A percentile compares a stretch with the other conserved stretches of the same genome.
These are phyloP conservation scores for Fusarium armeniacum DNA, from an alignment of 2,329 filamentous ascomycete genomes.

Conservation along the genomic window DNA sequence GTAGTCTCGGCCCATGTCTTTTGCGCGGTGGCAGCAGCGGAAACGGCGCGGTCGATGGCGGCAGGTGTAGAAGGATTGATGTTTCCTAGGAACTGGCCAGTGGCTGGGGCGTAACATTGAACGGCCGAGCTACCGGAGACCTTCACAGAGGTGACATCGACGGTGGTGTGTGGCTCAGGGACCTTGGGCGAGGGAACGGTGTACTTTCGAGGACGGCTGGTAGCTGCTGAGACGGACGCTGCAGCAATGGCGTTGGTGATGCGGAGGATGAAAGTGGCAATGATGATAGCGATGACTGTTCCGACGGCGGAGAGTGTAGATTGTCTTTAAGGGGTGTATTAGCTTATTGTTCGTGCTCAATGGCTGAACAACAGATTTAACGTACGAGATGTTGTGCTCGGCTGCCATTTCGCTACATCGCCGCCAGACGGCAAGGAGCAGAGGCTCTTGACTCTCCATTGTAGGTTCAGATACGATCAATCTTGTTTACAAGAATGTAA, in stretches of 20 bases:
- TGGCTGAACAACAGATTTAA: conserved; percentile 10
- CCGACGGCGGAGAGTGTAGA: conserved; percentile 49
- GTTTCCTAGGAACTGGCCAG: conserved; percentile 83
- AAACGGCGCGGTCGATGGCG: conserved; percentile 83
- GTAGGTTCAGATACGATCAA: conserved; percentile 1
- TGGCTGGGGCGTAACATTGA: conserved; percentile 91
- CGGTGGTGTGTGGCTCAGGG: conserved; percentile 68
- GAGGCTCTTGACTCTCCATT: conserved; percentile 43
- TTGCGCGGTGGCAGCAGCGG: conserved; percentile 81
- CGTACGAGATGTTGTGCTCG: conserved; percentile 49
- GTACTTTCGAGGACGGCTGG: conserved; percentile 67
- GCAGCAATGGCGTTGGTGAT: conserved; percentile 44
- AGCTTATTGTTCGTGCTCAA: conserved; percentile 21
- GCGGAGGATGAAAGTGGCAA: conserved; percentile 53
- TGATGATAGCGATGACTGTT: conserved; percentile 50
- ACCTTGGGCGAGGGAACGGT: conserved; percentile 72
- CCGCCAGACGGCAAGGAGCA: conserved; percentile 41
- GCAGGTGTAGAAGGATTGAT: conserved; percentile 82
- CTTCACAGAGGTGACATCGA: conserved; percentile 74
- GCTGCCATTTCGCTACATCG: conserved; percentile 41
- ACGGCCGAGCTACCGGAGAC: conserved; percentile 76
- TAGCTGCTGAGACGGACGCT: conserved; percentile 48
- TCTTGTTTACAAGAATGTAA: neutral
- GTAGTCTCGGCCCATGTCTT: conserved; percentile 81
- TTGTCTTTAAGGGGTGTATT: conserved; percentile 40